Conservation (phyloP, 2,329 filamentous ascomycete species). For the Cercospora beticola region DNA sequence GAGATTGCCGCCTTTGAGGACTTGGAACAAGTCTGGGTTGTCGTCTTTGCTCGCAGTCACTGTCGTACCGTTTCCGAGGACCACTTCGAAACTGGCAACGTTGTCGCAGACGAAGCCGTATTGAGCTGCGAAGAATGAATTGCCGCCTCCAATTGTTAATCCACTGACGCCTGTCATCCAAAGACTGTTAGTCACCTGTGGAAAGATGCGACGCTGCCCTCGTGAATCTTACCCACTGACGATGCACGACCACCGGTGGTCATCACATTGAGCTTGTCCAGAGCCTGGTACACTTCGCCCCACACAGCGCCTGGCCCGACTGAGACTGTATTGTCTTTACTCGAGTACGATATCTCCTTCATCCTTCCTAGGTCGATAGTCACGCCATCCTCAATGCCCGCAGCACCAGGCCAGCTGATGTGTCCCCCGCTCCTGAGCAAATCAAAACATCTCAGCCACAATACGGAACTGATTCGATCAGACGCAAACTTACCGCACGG, state of each 20-base stretch:
- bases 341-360: slow-evolving; percentile 19
- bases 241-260: slow-evolving; percentile 26
- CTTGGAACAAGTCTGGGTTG: slow-evolving; percentile 27
- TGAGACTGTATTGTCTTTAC: slow-evolving; percentile 20
- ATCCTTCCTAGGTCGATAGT: slow-evolving; percentile 29
- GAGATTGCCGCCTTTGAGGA: slow-evolving; percentile 27
- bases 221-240: slow-evolving; percentile 21
- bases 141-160: slow-evolving; percentile 34
- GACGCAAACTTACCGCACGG: slow-evolving; percentile 14
- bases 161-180: slow-evolving; percentile 27
- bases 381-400: slow-evolving; percentile 29
- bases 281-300: slow-evolving; percentile 20
- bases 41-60: slow-evolving; percentile 24
- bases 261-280: slow-evolving; percentile 18
- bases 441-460: background rate
- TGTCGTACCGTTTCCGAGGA: slow-evolving; percentile 28
- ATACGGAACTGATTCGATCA: background rate
- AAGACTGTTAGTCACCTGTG: background rate
- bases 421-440: slow-evolving; percentile 26
- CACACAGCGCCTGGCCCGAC: slow-evolving; percentile 39
- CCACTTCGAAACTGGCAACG: slow-evolving; percentile 31
- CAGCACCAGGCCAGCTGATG: slow-evolving; percentile 24
- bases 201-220: background rate
- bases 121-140: slow-evolving; percentile 29
- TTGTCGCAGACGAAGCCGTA: slow-evolving; percentile 33